Evolutionary conservation across 306 rosid species (phyloP), one percentile per base, ranked within the genome.

Genomic region (Citrullus amarus): DNA sequence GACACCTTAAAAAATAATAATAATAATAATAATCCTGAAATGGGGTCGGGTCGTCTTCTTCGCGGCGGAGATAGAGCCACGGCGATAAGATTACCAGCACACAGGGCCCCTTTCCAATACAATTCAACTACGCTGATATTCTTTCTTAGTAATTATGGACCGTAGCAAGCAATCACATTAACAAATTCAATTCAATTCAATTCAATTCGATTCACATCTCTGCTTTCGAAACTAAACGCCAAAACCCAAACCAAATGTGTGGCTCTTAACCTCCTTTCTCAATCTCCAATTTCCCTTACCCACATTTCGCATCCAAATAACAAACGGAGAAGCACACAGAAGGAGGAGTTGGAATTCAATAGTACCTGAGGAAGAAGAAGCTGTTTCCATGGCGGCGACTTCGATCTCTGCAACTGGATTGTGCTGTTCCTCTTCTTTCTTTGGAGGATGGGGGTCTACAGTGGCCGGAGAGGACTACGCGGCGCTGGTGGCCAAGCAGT

Each of bases 391-490:
- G 99, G 91, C 98, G 46, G 90, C 97, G 38, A 78, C 89, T 82
- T 85, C 97, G 46, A 61, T 91, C 81, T 86, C 91, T 38, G 90
- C 89, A 32, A 85, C 88, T 79, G 90, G 96, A 73, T 71, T 87
- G 76, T 13, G 41, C 55, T 71, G 76, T 22, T 71, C 76, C 77
- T 79, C 88, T 68, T 91, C 91, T 18, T 91, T 95, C 83, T 81
- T 82, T 75, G 97, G 98, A 82, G 84, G 89, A 28, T 92, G 97
- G 97, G 96, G 91, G 28, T 85, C 77, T 80, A 83, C 97, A 13
- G 77, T 95, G 22, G 87, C 36, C 2, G 93, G 99, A 32, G 99
- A 96, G 46, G 97, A 96, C 51, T 91, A 85, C 32, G 15, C 59
- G 55, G 28, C 59, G 86, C 25, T 92, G 76, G 83, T 73, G 13